phyloP scores from a whole-genome alignment of 2,329 filamentous ascomycete genomes.

The Aspergillus jensenii region DNA sequence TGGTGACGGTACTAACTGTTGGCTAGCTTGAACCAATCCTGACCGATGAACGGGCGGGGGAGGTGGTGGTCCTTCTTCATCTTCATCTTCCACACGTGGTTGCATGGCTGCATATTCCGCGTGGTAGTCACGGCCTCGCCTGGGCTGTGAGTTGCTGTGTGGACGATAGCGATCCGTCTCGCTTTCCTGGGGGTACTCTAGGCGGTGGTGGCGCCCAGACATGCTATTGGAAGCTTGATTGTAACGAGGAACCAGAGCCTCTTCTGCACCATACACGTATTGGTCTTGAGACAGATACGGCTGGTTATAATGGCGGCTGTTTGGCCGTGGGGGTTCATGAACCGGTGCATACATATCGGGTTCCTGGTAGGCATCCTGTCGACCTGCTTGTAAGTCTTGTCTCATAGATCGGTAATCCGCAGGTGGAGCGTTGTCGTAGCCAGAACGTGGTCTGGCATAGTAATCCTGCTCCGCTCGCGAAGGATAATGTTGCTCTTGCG shows the following conservation, averaged over 20 bases:
- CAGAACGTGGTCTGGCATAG: constrained; percentile 23
- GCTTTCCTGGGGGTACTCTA: constrained; percentile 19
- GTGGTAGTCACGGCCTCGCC: constrained; percentile 30
- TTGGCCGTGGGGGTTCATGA: constrained; percentile 16
- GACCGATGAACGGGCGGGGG: constrained; percentile 39
- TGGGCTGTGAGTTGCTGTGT: constrained; percentile 29
- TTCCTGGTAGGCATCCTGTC: constrained; percentile 18
- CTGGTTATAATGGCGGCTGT: constrained; percentile 19
- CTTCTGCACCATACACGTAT: constrained; percentile 22
- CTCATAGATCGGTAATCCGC: constrained; percentile 23
- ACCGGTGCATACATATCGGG: constrained; percentile 7
- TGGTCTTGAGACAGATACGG: constrained; percentile 23
- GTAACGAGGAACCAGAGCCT: constrained; percentile 10
- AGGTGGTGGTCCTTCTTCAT: constrained; percentile 38
- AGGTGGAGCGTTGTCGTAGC: constrained; percentile 25
- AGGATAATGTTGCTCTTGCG: constrained; percentile 23
- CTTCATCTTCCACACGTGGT: constrained; percentile 48
- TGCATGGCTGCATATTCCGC: constrained; percentile 47
- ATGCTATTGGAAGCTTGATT: constrained; percentile 12
- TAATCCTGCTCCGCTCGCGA: constrained; percentile 1
- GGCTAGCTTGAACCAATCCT: constrained; percentile 27
- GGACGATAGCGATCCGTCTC: constrained; percentile 24
- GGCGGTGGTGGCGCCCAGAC: constrained; percentile 19
- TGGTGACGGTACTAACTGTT: constrained; percentile 24
- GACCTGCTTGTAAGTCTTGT: constrained; percentile 19